These are phyloP conservation scores for Houttuynia cordata DNA, from an alignment of 164 flowering plant species.

Conservation along the genomic window DNA sequence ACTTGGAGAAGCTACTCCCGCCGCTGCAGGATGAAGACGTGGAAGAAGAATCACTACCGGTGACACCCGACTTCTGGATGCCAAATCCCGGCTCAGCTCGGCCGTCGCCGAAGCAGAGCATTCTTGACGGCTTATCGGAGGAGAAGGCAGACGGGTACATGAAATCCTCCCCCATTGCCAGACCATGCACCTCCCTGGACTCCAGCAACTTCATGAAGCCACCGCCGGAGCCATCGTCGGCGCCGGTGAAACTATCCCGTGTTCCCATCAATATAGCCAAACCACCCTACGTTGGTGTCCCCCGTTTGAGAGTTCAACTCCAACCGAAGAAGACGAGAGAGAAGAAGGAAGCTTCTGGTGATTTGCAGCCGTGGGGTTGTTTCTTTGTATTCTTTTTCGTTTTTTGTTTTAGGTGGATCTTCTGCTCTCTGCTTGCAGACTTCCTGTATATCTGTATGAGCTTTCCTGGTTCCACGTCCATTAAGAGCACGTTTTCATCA, in stretches of 20 bases:
- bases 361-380: too few species aligned
- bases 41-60: constrained; percentile 42
- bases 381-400: too few species aligned
- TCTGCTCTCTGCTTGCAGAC: too few species aligned
- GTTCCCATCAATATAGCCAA: constrained; percentile 24
- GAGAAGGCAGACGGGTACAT: constrained; percentile 17
- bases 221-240: constrained; percentile 5
- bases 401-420: too few species aligned
- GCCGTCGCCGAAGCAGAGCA: constrained; percentile 50
- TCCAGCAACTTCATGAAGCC: constrained; percentile 38
- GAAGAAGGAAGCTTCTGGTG: too few species aligned
- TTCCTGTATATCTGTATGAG: too few species aligned
- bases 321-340: too few species aligned
- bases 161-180: constrained; percentile 12
- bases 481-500: too few species aligned
- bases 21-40: constrained; percentile 26
- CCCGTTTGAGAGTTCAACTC: too few species aligned
- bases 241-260: constrained; percentile 14
- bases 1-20: constrained; percentile 15
- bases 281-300: too few species aligned
- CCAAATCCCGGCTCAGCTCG: constrained; percentile 1
- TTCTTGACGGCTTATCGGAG: constrained; percentile 22
- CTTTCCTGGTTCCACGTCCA: too few species aligned
- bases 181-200: constrained; percentile 19
- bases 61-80: constrained; percentile 19